Base-by-base conservation (phyloP, 2,329 filamentous ascomycete species). In the Rosellinia necatrix region DNA sequence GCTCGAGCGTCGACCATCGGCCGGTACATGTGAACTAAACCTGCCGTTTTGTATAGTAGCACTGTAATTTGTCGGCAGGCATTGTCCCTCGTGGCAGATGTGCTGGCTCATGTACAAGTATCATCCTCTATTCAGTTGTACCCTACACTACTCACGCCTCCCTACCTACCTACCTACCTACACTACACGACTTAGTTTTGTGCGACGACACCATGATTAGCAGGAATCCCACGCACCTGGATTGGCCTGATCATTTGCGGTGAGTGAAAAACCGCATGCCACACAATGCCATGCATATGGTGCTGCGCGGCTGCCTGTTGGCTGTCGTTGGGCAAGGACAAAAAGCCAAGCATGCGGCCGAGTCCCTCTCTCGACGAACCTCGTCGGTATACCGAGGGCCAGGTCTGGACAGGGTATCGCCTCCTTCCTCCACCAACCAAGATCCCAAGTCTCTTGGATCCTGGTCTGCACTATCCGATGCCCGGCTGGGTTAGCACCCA, bases 191-290 rank as follows among this genome's bases (percentile, higher is more conserved):
- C 40, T 42, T 29, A 38, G 34, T 25, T 6, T 27, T 34, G 47
- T 50, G 47, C 35, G 25, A 56, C 53, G 30, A 43, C 35, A 46
- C 34, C 41, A 43, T 42, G 27, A 40, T 25, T 25, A 41, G 22
- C 10, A 35, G 15, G 30, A 43, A 25, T 49, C 25, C 44, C 38
- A 41, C 17, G 35, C 17, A 17, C 25, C 19, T 24, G 30, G 43
- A 58, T 58, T 53, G 44, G 55, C 6, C 24, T 27, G 34, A 40
- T 53, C 30, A 49, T 49, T 58, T 53, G 55, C 55, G 55, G 55
- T 58, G 41, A 29, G n/a, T 40, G 41, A 21, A 37, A 27, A 25
- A n/a, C 22, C 24, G 29, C 38, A 25, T 27, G 22, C 27, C 27
- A 30, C 12, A n/a, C 41, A 42, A 34, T 46, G 27, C 27, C 46